These are phyloP conservation scores for Haplosporangium sp. DNA, from an alignment of 371 early-diverging fungal species.

Conservation along the genomic window DNA sequence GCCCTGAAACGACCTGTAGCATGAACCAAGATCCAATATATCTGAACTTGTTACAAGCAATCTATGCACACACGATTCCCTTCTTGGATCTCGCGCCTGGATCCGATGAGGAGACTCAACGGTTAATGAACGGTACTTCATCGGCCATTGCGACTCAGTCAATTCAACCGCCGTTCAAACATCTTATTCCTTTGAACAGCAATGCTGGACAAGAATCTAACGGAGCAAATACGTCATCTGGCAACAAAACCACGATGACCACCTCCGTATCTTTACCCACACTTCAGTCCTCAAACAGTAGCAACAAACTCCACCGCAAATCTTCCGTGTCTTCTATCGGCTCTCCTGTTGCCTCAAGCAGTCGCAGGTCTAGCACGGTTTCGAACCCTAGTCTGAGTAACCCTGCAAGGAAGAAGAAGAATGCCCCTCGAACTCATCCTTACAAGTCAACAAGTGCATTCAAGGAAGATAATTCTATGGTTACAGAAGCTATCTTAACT, in stretches of 20 bases:
- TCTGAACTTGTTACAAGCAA: slow-evolving; percentile 48
- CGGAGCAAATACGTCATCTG: neutral
- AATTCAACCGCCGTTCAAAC: slow-evolving; percentile 48
- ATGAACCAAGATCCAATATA: slow-evolving; percentile 55
- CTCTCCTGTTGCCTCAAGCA: slow-evolving; percentile 10
- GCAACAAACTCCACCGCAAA: slow-evolving; percentile 20
- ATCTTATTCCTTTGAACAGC: slow-evolving; percentile 27
- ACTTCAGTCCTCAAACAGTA: slow-evolving; percentile 16
- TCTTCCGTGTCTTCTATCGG: slow-evolving; percentile 30
- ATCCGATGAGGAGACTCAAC: slow-evolving; percentile 42
- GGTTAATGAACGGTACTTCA: slow-evolving; percentile 28
- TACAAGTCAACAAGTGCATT: slow-evolving; percentile 50
- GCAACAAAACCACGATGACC: slow-evolving; percentile 10
- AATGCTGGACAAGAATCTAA: neutral
- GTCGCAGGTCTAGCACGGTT: slow-evolving; percentile 24
- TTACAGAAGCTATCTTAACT: slow-evolving; percentile 46
- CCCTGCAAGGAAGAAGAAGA: slow-evolving; percentile 51
- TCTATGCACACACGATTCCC: slow-evolving; percentile 52
- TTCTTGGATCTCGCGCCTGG: slow-evolving; percentile 49
- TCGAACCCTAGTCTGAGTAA: slow-evolving; percentile 27
- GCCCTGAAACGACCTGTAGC: slow-evolving; percentile 54
- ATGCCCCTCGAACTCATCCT: slow-evolving; percentile 42
- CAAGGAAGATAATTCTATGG: slow-evolving; percentile 47
- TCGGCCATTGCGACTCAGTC: slow-evolving; percentile 54
- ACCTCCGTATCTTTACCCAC: slow-evolving; percentile 35